Evolutionary conservation across 257 asterid species (phyloP), one percentile per base, ranked within the genome.

Genomic region (Nicotiana obtusifolia): DNA sequence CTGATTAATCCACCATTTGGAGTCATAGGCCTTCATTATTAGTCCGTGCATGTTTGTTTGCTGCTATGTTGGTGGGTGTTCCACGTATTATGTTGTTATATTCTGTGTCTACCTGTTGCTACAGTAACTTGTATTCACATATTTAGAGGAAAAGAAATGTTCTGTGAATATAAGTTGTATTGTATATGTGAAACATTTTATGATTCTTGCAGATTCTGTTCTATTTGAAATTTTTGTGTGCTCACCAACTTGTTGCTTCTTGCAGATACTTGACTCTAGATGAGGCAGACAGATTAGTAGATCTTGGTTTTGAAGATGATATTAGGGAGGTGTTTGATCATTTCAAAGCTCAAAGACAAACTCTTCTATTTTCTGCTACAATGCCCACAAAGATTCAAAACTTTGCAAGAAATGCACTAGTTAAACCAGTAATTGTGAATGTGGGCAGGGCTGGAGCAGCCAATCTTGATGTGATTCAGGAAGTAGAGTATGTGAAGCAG

Each of bases 371-470:
- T 85, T 94, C 98, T 16, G 97, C 98, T 67, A 93, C 98, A 64
- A 94, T 94, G 98, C 98, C 97, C 13, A 86, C 92, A 17, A 94
- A 94, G 90, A 91, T 94, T 53, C 97, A 94, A 81, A 92, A 88
- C 78, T 94, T 94, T 77, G 97, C 98, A 26, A 87, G 87, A 85
- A 91, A 95, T 76, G 97, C 98, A 17, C 85, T 93, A 35, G 97
- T 94, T 59, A 92, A 94, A 79, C 97, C 97, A 24, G 90, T 94
- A 17, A 88, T 91, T 0, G 97, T 94, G n/a, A 94, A 93, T 49
- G 97, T 93, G 24, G 98, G 97, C 57, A 86, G 97, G 86, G 97
- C 98, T 7, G 97, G 97, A 85, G 98, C 97, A 0, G 98, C 97
- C 62, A 92, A 94, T 80, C 91, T 93, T 7, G 97, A 94, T 49